Base-by-base conservation (phyloP, 1,284 basidiomycete genomes). In the Anthracocystis walkeri region DNA sequence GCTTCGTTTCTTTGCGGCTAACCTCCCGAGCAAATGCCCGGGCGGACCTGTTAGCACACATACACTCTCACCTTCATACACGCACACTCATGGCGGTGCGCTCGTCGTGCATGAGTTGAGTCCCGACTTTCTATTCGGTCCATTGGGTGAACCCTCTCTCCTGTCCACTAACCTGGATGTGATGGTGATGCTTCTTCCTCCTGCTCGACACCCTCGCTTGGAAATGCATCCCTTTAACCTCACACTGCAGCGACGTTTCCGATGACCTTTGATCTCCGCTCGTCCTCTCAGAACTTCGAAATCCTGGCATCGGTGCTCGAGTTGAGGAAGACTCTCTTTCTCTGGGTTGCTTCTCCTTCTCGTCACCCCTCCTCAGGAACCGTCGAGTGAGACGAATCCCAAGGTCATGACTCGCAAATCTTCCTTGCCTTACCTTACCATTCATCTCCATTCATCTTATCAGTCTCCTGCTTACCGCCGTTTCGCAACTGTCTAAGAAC, bases 181-280 rank as follows among this genome's bases (percentile, higher is more conserved):
- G 7, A 11, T 38, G 35, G 12, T 38, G 35, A 11, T 6, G 27
- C 27, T 45, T 18, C 23, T 31, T 35, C 20, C 49, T 55, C 55
- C 56, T 21, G 8, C 27, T 27, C 57, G 25, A 38, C 35, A 38
- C 14, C 45, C 38, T 65, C 56, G 57, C 46, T 27, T 59, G 23
- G 27, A 40, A 27, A 31, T 65, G 45, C 57, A 59, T 1, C 21
- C 27, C 27, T 61, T 61, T 66, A 66, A 51, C 55, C 58, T 66
- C 64, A 60, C 48, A n/a, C 25, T 66, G 64, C 58, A 66, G 40
- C 48, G 50, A 16, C 41, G 18, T 46, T 40, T 21, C 50, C 55
- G 51, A 50, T 44, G 29, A 40, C 46, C 44, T 53, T 54, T 42
- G 27, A 58, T 51, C 58, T 60, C 64, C 52, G 46, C 46, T 48